Evolutionary conservation across 768 basidiomycete genomes (phyloP).

Genomic region (Leucosporidium creatinivorum): DNA sequence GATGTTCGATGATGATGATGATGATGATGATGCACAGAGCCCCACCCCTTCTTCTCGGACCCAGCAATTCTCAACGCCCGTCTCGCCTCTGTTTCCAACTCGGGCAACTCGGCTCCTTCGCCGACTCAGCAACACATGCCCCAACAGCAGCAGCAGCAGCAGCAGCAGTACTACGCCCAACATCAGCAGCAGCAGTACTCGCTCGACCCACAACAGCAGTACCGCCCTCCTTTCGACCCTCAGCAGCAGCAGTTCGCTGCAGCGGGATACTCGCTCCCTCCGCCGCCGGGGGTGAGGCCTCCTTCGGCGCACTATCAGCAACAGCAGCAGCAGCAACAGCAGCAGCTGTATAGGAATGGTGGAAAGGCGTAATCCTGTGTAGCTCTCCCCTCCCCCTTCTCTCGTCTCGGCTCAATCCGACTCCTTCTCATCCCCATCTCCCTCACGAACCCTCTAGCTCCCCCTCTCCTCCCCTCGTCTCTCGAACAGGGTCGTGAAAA

Average conservation of each 20-base stretch:
- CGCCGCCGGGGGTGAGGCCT: background rate
- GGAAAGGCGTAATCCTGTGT: background rate
- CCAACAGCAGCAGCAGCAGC: constrained; percentile 1
- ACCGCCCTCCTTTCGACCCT: too few relatives aligned
- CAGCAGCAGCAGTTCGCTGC: background rate
- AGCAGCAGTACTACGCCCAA: background rate
- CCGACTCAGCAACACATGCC: background rate
- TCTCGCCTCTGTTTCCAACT: constrained; percentile 1
- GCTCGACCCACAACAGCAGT: background rate
- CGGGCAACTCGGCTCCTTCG: background rate
- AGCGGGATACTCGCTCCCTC: background rate
- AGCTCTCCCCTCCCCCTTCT: background rate
- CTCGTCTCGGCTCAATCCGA: background rate
- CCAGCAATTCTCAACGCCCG: constrained; percentile 31
- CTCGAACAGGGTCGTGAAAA: too few relatives aligned
- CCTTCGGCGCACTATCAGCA: background rate
- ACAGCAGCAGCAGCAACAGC: background rate
- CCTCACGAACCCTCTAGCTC: background rate
- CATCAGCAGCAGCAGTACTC: background rate
- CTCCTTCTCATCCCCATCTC: background rate
- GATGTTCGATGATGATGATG: background rate
- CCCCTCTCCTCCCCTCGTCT: too few relatives aligned
- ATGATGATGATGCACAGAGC: background rate
- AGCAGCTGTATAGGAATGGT: background rate
- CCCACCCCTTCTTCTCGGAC: constrained; percentile 31